These are phyloP conservation scores for Epichloe festucae DNA, from an alignment of 2,329 filamentous ascomycete species.

Conservation along the genomic window DNA sequence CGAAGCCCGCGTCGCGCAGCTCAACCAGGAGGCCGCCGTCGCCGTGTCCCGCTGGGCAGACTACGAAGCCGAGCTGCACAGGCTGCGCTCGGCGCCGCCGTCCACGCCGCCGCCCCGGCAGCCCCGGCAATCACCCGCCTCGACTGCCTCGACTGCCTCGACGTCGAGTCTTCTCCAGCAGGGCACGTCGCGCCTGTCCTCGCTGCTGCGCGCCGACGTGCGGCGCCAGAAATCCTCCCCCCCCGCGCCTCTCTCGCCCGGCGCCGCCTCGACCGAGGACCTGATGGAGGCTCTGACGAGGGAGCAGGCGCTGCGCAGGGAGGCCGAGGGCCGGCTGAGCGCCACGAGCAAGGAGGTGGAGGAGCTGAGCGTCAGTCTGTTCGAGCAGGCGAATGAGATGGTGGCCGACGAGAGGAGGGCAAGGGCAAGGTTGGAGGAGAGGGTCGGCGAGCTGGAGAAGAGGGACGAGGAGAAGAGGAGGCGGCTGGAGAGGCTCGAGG, in stretches of 20 bases:
- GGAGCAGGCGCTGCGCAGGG: conserved; percentile 53
- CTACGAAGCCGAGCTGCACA: conserved; percentile 65
- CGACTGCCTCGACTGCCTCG: conserved; percentile 10
- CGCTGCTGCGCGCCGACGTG: conserved; percentile 15
- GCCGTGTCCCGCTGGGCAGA: conserved; percentile 56
- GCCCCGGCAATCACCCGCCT: conserved; percentile 11
- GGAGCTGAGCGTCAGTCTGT: conserved; percentile 61
- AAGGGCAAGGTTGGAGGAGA: conserved; percentile 56
- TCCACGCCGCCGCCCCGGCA: conserved; percentile 1
- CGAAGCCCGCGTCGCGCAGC: conserved; percentile 53
- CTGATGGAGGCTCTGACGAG: conserved; percentile 51
- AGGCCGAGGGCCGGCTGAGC: conserved; percentile 55
- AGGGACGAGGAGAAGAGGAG: conserved; percentile 57
- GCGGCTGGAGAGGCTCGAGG: conserved; percentile 57
- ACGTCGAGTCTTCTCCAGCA: conserved; percentile 29
- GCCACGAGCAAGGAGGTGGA: conserved; percentile 62
- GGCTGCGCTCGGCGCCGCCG: conserved; percentile 32
- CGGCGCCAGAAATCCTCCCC: not conserved
- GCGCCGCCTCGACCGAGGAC: conserved; percentile 25
- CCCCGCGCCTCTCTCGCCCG: not conserved
- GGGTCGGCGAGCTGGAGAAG: conserved; percentile 54
- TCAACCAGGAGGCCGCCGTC: conserved; percentile 59
- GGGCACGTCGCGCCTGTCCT: conserved; percentile 26
- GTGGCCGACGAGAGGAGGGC: conserved; percentile 63
- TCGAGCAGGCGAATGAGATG: conserved; percentile 81